phyloP scores from a whole-genome alignment of 768 basidiomycete species.

The Hypsizygus marmoreus region DNA sequence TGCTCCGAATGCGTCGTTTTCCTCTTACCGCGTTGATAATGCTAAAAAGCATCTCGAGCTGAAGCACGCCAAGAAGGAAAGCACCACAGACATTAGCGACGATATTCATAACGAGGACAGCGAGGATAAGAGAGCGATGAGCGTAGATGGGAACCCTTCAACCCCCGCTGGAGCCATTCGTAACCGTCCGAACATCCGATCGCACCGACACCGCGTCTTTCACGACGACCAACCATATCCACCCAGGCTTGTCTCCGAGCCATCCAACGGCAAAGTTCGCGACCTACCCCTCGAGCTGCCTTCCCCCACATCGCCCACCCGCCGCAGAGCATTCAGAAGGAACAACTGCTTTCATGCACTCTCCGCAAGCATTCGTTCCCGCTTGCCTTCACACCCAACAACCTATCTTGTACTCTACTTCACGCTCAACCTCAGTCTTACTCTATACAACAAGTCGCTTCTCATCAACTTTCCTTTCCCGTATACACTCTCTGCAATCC shows the following conservation, averaged over 20 bases:
- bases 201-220: constrained; percentile 9
- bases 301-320: constrained; percentile 16
- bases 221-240: constrained; percentile 7
- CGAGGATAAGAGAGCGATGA: constrained; percentile 2
- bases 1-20: constrained; percentile 17
- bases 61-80: background rate
- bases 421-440: constrained; percentile 85
- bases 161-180: constrained; percentile 11
- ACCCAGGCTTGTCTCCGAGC: constrained; percentile 1
- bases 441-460: constrained; percentile 93
- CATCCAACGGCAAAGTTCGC: background rate
- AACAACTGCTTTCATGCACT: constrained; percentile 7
- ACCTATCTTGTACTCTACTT: constrained; percentile 73
- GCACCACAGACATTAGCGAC: background rate
- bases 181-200: constrained; percentile 8
- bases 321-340: constrained; percentile 8
- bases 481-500: constrained; percentile 91
- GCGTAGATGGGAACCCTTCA: background rate
- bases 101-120: background rate
- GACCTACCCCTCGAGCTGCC: constrained; percentile 16
- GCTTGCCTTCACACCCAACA: constrained; percentile 14
- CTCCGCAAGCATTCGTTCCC: constrained; percentile 8
- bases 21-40: constrained; percentile 5
- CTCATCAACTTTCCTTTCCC: constrained; percentile 94
- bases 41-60: background rate